phyloP scores from a whole-genome alignment of 352 stramenopile species.

The Phytophthora uliginosa region DNA sequence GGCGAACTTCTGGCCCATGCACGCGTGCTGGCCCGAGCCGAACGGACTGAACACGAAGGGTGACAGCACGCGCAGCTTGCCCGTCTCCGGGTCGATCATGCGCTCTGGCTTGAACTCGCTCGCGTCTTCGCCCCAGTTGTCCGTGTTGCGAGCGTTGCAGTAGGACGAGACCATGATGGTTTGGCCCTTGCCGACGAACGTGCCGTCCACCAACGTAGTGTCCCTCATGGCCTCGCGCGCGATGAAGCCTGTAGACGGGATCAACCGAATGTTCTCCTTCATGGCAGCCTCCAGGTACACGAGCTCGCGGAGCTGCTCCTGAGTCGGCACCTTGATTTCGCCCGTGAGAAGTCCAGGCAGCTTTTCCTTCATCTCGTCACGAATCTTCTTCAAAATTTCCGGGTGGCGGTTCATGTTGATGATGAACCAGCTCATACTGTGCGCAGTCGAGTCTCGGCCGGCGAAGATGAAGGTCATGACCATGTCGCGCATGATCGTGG shows the following conservation, averaged over 20 bases:
- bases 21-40: conserved; percentile 59
- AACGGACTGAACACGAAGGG: conserved; percentile 48
- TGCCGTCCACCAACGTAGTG: conserved; percentile 41
- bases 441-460: conserved; percentile 73
- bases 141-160: conserved; percentile 37
- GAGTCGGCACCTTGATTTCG: conserved; percentile 39
- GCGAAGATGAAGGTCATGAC: conserved; percentile 81
- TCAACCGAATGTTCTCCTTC: conserved; percentile 70
- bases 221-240: conserved; percentile 50
- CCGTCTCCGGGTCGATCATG: conserved; percentile 53
- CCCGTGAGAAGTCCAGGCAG: conserved; percentile 37
- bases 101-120: conserved; percentile 67
- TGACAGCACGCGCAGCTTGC: conserved; percentile 37
- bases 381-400: conserved; percentile 56
- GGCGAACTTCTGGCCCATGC: conserved; percentile 60
- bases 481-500: conserved; percentile 69
- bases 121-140: conserved; percentile 62
- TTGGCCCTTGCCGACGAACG: conserved; percentile 27
- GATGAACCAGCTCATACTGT: conserved; percentile 70
- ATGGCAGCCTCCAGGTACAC: conserved; percentile 69
- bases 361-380: conserved; percentile 57
- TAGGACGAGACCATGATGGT: conserved; percentile 36
- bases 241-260: conserved; percentile 63
- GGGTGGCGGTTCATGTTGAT: conserved; percentile 69
- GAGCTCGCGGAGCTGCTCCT: conserved; percentile 56